Base-by-base conservation (phyloP, 2,329 filamentous ascomycete genomes). In the Stemphylium lycopersici region DNA sequence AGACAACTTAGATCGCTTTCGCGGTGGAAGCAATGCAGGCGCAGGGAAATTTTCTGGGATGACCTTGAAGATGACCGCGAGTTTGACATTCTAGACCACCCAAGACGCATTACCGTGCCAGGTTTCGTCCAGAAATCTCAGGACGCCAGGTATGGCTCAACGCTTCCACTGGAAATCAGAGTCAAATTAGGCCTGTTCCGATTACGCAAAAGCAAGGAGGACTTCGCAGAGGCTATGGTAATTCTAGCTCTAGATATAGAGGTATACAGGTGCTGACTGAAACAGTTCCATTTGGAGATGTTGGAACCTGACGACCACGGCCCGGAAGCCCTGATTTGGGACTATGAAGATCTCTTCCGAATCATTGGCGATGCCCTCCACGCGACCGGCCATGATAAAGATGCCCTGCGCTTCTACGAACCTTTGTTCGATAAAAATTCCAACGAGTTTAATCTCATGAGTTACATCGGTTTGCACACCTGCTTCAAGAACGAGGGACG, bases 151-250 rank as follows among this genome's bases (percentile, higher is more conserved):
- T 96, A 96, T 71, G 92, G 91, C 0, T 74, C 82, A 34, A 86
- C 87, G 1, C 79, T 97, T 34, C 93, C 93, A 0, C 74, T 93
- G 4, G 92, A 97, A 62, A 79, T 99, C 37, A 87, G 93, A 16
- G 84, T 91, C 26, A 95, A 93, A 69, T 79, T 99, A 59, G 93
- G 90, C 3, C 79, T 93, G 3, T 93, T 91, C 70, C 87, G 95
- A n/a, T 77, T 96, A 32, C 87, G 86, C 50, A 79, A 91, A 55
- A 86, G 85, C 0, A 78, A 88, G 22, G 78, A 84, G 13, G 70
- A 83, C 57, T 75, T 81, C 18, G 78, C 85, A 12, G 93, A 98
- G 78, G 92, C 91, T 15, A 80, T 90, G 77, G 88, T 90, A 80
- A 78, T 83, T 77, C 41, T 6, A 18, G n/a, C 16, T 16, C 83